phyloP scores from a whole-genome alignment of 129 eudicot genomes.

The Pulicaria dysenterica region DNA sequence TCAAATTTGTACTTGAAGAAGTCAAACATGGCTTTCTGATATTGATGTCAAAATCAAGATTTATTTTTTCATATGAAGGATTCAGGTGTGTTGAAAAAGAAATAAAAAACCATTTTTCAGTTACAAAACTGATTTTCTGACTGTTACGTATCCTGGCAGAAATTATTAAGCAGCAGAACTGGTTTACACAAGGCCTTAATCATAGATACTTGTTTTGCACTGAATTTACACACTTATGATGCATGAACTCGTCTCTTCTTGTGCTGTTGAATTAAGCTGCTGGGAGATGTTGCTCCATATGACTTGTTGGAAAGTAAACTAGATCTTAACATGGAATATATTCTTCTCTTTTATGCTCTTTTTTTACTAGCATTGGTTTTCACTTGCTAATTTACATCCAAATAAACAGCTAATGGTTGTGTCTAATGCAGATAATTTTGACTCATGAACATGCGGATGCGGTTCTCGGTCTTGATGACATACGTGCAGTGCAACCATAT shows the following conservation, averaged over 20 bases:
- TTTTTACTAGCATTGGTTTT: neutral
- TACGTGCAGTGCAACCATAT: slow-evolving; percentile 75
- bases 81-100: slow-evolving; percentile 16
- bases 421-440: slow-evolving; percentile 65
- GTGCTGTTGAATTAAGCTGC: slow-evolving; percentile 4
- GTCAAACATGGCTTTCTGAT: neutral
- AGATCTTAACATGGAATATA: slow-evolving; percentile 14
- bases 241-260: slow-evolving; percentile 11
- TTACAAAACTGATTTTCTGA: slow-evolving; percentile 1
- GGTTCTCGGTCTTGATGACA: slow-evolving; percentile 90
- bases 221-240: slow-evolving; percentile 17
- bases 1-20: slow-evolving; percentile 6
- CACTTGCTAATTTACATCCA: slow-evolving; percentile 7
- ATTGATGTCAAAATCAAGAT: neutral
- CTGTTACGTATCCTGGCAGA: neutral
- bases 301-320: slow-evolving; percentile 17
- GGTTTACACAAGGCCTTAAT: neutral
- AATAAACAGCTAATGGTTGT: slow-evolving; percentile 29
- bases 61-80: slow-evolving; percentile 2
- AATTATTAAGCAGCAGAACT: slow-evolving; percentile 2
- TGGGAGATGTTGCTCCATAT: slow-evolving; percentile 1
- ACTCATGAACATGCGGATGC: slow-evolving; percentile 99
- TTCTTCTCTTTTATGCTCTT: neutral
- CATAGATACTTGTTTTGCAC: slow-evolving; percentile 12
- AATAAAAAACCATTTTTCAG: neutral